Evolutionary conservation across 352 stramenopile genomes (phyloP), one percentile per base, ranked within the genome.

Genomic region (Phytophthora melonis): DNA sequence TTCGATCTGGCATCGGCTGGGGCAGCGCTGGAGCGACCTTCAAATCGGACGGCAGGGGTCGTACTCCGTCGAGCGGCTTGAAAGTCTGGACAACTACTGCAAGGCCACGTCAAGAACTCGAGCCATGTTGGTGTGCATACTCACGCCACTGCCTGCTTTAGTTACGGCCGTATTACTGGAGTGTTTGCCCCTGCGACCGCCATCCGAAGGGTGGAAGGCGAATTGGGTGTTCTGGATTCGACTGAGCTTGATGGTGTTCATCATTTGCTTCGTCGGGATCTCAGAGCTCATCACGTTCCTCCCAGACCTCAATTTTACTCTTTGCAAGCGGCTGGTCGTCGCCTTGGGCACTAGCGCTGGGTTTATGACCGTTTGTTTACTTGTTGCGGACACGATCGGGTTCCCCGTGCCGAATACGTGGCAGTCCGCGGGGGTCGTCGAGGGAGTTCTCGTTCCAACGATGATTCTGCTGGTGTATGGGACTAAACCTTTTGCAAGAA

Each of bases 231-330:
- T 45, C 36, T 45, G 36, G 36, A 45, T 45, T 45, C 36, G 36
- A 14, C 36, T 45, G 10, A 45, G 13, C 13, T 45, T 45, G 36
- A 41, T 41, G n/a, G 16, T 53, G 47, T 27, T 54, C n/a, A 27
- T 54, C 16, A 9, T 55, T 55, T 30, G 49, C 19, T 55, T 55
- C 49, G 49, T 50, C 9, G 43, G 43, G 43, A 50, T 50, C n/a
- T 50, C 43, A 0, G 43, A 50, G 43, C 43, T 50, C 7, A 6
- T 50, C 43, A 50, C 18, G 18, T 50, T 50, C 18, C 43, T 50
- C 10, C 43, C 43, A 50, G 43, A 50, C 43, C 43, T 50, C 43
- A 23, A 50, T 5, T 50, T 50, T 50, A 50, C 43, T 3, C 3
- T 50, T 7, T 50, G 43, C 18, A 50, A 50, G 18, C 14, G 43